phyloP scores from a whole-genome alignment of 345 rosid genomes.

The Mercurialis annua region DNA sequence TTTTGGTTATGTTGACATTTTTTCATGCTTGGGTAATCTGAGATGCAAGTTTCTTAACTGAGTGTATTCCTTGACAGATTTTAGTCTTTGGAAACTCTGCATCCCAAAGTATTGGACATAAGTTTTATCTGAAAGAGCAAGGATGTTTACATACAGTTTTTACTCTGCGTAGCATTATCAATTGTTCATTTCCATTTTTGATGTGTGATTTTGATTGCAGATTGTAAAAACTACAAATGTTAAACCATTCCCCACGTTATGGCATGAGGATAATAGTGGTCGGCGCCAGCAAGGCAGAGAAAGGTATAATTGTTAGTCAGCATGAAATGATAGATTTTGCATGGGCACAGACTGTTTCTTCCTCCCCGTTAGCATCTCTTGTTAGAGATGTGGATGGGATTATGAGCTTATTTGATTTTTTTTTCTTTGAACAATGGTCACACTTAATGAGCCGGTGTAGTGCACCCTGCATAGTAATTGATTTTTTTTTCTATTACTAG shows the following conservation, averaged over 20 bases:
- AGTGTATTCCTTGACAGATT: neutral
- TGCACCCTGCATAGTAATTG: neutral
- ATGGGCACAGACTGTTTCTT: neutral
- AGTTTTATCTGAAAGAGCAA: neutral
- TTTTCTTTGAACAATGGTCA: too few species aligned
- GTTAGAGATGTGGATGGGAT: neutral
- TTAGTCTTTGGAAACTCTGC: neutral
- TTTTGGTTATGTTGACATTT: neutral
- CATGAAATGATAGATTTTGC: neutral
- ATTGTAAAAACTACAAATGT: constrained; percentile 60
- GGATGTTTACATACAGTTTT: neutral
- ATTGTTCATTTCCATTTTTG: neutral
- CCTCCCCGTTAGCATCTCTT: neutral
- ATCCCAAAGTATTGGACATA: neutral
- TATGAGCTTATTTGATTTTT: too few species aligned
- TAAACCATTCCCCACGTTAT: constrained; percentile 74
- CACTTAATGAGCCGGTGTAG: neutral
- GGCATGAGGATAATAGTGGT: constrained; percentile 88
- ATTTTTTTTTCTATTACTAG: neutral
- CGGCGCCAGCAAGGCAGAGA: constrained; percentile 81
- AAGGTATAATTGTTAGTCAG: constrained; percentile 40
- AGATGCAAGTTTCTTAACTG: constrained; percentile 1
- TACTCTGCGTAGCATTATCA: neutral
- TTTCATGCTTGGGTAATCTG: neutral
- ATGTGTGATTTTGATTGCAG: constrained; percentile 38